Evolutionary conservation across 352 stramenopile species (phyloP).

Genomic region (Phytophthora europaea): DNA sequence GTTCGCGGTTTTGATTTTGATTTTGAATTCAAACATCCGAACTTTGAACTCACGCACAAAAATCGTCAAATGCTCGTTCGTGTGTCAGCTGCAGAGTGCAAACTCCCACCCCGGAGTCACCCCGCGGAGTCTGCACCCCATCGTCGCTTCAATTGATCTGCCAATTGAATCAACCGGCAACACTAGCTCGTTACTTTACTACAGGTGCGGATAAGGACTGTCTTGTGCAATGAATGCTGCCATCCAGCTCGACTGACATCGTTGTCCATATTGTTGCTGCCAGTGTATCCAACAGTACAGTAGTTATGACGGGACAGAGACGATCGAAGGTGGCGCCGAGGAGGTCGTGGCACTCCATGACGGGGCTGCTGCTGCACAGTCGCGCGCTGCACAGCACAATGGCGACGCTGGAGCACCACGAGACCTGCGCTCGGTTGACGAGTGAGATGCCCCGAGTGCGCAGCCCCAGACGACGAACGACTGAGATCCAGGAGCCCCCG

Average conservation of each 20-base stretch:
- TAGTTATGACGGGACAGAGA: conserved; percentile 35
- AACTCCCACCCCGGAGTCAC: conserved; percentile 34
- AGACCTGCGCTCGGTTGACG: conserved; percentile 36
- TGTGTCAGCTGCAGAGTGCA: conserved; percentile 28
- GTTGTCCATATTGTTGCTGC: neutral
- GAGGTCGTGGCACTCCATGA: conserved; percentile 41
- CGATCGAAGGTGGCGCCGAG: conserved; percentile 56
- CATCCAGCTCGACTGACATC: neutral
- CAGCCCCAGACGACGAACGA: conserved; percentile 9
- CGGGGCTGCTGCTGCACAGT: conserved; percentile 48
- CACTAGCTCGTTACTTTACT: neutral
- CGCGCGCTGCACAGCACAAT: conserved; percentile 45
- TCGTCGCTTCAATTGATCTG: neutral
- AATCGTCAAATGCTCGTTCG: neutral
- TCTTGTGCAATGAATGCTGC: neutral
- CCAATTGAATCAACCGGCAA: neutral
- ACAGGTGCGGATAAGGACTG: neutral
- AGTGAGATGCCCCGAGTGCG: conserved; percentile 27
- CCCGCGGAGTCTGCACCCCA: neutral
- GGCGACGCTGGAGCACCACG: conserved; percentile 47
- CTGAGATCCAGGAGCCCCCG: conserved; percentile 12
- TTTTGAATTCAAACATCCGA: conserved; percentile 49
- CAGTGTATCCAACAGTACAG: neutral
- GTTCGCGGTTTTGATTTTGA: conserved; percentile 3
- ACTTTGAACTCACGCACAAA: conserved; percentile 11